phyloP scores from a whole-genome alignment of 441 rosid genomes.

The Omphalea diandra region DNA sequence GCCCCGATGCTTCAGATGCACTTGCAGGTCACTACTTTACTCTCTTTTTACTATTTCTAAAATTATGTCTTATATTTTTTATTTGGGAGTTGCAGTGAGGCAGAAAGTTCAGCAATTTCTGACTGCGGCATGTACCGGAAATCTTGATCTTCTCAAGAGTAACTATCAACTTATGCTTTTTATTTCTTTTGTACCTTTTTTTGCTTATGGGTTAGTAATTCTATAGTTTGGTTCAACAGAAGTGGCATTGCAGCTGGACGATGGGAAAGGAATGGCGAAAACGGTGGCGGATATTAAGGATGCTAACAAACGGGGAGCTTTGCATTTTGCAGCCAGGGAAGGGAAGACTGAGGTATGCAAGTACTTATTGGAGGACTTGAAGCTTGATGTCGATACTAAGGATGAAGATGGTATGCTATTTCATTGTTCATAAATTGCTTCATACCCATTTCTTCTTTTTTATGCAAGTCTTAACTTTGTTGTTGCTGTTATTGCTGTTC shows the following conservation, averaged over 20 bases:
- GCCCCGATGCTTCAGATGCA: conserved; percentile 15
- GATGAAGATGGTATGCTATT: conserved; percentile 81
- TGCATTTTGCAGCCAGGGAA: conserved; percentile 95
- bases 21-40: conserved; percentile 13
- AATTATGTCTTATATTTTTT: no score
- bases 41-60: no score
- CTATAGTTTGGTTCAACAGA: conserved; percentile 35
- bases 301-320: conserved; percentile 90
- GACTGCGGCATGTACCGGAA: conserved; percentile 75
- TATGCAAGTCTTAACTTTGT: not conserved
- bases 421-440: conserved; percentile 5
- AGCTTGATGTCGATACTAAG: conserved; percentile 60
- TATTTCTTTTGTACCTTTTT: not conserved
- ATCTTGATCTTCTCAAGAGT: conserved; percentile 84
- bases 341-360: conserved; percentile 80
- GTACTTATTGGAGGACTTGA: conserved; percentile 78
- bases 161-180: conserved; percentile 19
- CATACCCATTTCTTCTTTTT: not conserved
- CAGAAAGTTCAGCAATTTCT: conserved; percentile 76
- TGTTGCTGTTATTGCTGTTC: no score
- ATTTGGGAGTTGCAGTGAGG: conserved; percentile 56
- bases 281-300: conserved; percentile 82
- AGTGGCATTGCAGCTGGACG: conserved; percentile 72
- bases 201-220: conserved; percentile 14
- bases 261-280: conserved; percentile 64